These are phyloP conservation scores for Jacaranda copaia DNA, from an alignment of 257 asterid species.

Conservation along the genomic window DNA sequence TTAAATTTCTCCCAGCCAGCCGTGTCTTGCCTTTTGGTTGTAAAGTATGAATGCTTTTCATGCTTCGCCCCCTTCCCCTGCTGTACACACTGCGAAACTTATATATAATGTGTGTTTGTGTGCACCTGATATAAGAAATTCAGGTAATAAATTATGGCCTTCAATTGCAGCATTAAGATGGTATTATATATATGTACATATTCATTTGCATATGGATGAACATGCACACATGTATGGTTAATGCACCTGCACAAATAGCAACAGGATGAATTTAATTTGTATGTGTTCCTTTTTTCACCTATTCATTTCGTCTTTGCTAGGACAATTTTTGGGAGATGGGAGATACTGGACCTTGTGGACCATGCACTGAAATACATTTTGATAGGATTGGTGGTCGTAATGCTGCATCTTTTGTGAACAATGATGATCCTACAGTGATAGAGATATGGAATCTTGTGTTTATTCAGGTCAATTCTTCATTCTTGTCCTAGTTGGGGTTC, in stretches of 20 bases:
- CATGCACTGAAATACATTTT: constrained; percentile 95
- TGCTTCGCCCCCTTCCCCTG: background rate
- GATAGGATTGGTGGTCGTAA: constrained; percentile 96
- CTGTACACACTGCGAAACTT: background rate
- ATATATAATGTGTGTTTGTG: background rate
- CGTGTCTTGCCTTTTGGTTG: constrained; percentile 93
- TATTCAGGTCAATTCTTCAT: constrained; percentile 73
- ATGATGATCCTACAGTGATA: constrained; percentile 95
- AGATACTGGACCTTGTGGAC: constrained; percentile 99
- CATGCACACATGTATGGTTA: constrained; percentile 10
- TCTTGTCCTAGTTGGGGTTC: constrained; percentile 21
- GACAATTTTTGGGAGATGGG: constrained; percentile 99
- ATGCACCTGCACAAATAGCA: background rate
- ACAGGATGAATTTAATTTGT: background rate
- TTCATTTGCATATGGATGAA: background rate
- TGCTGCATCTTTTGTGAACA: constrained; percentile 83
- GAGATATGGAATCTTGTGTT: constrained; percentile 99
- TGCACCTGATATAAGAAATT: background rate
- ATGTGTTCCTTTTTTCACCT: background rate
- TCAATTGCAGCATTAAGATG: too few relatives aligned
- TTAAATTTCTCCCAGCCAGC: constrained; percentile 70
- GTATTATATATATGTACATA: too few relatives aligned
- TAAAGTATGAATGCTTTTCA: constrained; percentile 61
- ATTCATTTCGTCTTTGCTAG: constrained; percentile 42
- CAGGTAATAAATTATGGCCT: background rate